Percentiles rank a stretch among this genome's conserved stretches.
Conservation (phyloP, 2,329 filamentous ascomycete genomes). For the Sordariomycetes sp. region DNA sequence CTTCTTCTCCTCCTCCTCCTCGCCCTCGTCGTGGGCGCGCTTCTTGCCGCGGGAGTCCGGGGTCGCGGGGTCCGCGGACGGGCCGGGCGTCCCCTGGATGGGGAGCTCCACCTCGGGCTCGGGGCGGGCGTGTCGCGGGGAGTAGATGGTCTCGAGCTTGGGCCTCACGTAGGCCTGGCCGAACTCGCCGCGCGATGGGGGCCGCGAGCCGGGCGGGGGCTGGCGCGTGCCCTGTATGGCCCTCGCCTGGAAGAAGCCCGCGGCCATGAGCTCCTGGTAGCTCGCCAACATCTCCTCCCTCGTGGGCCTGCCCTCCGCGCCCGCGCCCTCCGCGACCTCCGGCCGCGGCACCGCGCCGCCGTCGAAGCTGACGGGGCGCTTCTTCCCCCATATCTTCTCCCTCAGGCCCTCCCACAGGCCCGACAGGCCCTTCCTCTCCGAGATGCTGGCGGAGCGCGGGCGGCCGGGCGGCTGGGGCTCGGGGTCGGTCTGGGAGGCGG, state of each 20-base stretch:
- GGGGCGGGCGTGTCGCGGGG: constrained; percentile 8
- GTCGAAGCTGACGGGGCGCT: constrained; percentile 11
- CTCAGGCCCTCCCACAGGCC: not conserved
- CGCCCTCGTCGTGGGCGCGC: constrained; percentile 27
- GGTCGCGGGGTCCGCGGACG: not conserved
- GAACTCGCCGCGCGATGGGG: constrained; percentile 4
- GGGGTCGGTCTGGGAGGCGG: not conserved
- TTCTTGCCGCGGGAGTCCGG: constrained; percentile 35
- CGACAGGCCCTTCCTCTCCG: not conserved
- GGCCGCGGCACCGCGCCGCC: constrained; percentile 1
- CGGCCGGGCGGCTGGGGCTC: not conserved
- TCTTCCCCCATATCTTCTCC: constrained; percentile 4
- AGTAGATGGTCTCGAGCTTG: constrained; percentile 6
- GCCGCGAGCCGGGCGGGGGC: constrained; percentile 16
- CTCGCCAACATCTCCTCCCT: constrained; percentile 43
- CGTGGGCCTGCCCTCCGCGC: constrained; percentile 7
- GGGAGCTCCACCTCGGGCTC: constrained; percentile 1
- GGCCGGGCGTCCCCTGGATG: constrained; percentile 2
- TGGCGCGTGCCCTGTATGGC: constrained; percentile 47
- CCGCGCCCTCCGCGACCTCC: not conserved
- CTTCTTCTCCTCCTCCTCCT: constrained; percentile 24
- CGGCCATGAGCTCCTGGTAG: constrained; percentile 45
- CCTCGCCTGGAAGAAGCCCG: constrained; percentile 47
- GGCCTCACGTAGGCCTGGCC: constrained; percentile 6
- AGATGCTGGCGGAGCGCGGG: not conserved